A percentile compares a stretch with the other conserved stretches of the same genome.
Conservation (phyloP, 225 moss, liverwort and hornwort species). For the Pseudoscleropodium purum region DNA sequence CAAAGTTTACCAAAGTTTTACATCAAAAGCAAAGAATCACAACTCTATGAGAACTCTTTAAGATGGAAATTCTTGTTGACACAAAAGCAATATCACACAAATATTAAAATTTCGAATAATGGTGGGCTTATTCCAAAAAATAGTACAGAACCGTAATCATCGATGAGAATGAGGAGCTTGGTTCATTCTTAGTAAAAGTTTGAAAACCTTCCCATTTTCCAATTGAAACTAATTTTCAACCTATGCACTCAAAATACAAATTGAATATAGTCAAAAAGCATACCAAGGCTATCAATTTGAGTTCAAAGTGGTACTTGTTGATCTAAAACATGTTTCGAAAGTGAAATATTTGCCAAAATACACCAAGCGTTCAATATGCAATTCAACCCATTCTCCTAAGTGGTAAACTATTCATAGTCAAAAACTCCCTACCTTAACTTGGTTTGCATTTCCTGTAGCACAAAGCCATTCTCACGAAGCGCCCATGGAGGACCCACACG, state of each 20-base stretch:
- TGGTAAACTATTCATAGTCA: not conserved
- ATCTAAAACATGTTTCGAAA: not conserved
- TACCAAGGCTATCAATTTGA: not conserved
- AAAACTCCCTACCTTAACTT: not conserved
- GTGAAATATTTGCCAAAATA: not conserved
- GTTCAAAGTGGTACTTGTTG: not conserved
- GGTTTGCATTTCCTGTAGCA: conserved; percentile 34
- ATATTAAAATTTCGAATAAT: not conserved
- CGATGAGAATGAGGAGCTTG: not conserved
- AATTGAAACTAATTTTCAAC: not conserved
- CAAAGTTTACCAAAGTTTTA: not conserved
- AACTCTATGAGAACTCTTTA: not conserved
- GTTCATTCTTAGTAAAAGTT: not conserved
- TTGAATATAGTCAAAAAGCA: not conserved
- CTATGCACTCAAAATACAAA: not conserved
- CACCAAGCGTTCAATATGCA: not conserved
- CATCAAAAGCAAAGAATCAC: not conserved
- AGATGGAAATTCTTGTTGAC: not conserved
- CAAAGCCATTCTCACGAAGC: conserved; percentile 40
- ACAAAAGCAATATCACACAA: not conserved
- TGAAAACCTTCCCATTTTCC: not conserved
- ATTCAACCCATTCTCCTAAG: not conserved
- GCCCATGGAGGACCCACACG: conserved; percentile 50
- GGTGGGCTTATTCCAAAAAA: not conserved
- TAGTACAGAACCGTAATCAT: not conserved